Base-by-base conservation (phyloP, 768 basidiomycete species). In the Boletus patriciae region DNA sequence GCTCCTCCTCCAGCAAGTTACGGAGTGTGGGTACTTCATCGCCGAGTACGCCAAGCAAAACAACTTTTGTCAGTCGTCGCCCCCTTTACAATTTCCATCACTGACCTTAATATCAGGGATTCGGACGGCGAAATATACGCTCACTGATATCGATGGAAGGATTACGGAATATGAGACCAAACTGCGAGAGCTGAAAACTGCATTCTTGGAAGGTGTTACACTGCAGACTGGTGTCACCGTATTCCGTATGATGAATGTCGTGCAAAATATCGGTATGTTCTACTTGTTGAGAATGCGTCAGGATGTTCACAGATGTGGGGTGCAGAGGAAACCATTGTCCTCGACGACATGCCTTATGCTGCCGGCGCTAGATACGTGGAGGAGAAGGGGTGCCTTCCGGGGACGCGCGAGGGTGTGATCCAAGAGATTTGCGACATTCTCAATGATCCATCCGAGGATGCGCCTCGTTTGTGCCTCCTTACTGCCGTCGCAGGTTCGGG, bases 401-500 rank as follows among this genome's bases (percentile, higher is more conserved):
- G 25, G 25, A 25, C 25, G 3, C 25, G 25, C 25, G 4, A 25
- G 25, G 25, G 4, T 25, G 25, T 25, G 25, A 25, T 25, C 25
- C 25, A 4, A 4, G 4, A 4, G 2, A 25, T 25, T 25, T 25
- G 25, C 25, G 25, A 25, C 4, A 25, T 25, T 25, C 25, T 25
- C 25, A 25, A 25, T 25, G 25, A 25, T 25, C 25, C 25, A 55
- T 54, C 8, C 61, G 61, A 25, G 25, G 25, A 25, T 25, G 25
- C 25, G 25, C 25, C 25, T 25, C 25, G 25, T 2, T 2, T 25
- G 25, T 69, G 53, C 43, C 55, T 68, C 12, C 67, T 72, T 10
- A 53, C 59, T 5, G 71, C 72, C 6, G 51, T 55, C 10, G 55
- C 60, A 0, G 66, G 63, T 11, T 71, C 67, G 1, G 71, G 70